Base-by-base conservation (phyloP, 345 rosid species). In the Brassica juncea region DNA sequence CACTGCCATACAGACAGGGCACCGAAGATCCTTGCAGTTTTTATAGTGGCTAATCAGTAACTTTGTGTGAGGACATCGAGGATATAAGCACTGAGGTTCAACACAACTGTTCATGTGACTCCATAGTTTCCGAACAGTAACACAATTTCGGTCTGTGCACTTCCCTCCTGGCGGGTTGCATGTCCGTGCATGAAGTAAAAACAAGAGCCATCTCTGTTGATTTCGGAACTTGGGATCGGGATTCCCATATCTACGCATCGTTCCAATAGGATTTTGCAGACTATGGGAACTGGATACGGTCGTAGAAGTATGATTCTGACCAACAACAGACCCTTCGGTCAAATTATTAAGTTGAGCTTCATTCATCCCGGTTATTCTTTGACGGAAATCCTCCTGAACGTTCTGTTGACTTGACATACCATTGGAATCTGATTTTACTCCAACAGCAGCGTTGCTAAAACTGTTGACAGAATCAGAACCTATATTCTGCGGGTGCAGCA, bases 1-100 rank as follows among this genome's bases (percentile, higher is more conserved):
- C 19, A 90, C 98, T 52, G 93, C 90, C 84, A 91, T 82, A 84
- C 99, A 95, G 81, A 95, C 97, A 37, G 97, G 98, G 87, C 99
- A 95, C 67, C 85, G 67, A 10, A 77, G 60, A 75, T 90, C 91
- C 80, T 70, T 80, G 85, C 99, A 95, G 47, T 74, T 84, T 84
- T 75, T 91, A 71, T 84, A 83, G 83, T 95, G 99, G 66, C 69
- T 75, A 72, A 91, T 74, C 88, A 95, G 77, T 74, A 72, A 73
- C 84, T 85, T 93, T 37, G 98, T 85, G 66, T 70, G 92, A 81
- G 77, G 85, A 74, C 99, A 95, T 64, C 79, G 88, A 72, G 97
- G 92, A 86, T 86, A 87, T 34, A 80, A 11, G 71, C 99, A 95
- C 70, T 76, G 88, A 72, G 82, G 61, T 57, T 80, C 77, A 59